Evolutionary conservation across 2,329 filamentous ascomycete species (phyloP).

Genomic region (Dactylellina cionopaga): DNA sequence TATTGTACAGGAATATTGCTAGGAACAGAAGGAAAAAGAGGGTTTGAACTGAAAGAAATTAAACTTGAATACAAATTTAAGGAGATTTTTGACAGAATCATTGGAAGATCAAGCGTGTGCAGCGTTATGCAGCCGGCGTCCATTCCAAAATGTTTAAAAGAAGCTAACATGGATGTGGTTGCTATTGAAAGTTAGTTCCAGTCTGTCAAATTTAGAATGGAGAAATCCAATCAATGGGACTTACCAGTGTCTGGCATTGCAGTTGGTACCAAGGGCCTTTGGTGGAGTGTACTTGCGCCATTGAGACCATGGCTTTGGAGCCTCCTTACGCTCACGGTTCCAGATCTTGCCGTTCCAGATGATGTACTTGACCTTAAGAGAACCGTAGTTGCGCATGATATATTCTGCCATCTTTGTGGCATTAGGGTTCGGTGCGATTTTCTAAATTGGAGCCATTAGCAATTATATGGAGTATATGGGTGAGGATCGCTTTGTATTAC

Average conservation of each 20-base stretch:
- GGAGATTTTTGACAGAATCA: no score
- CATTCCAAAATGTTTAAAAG: conserved; percentile 17
- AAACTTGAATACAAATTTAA: no score
- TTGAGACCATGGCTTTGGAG: conserved; percentile 60
- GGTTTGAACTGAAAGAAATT: neutral
- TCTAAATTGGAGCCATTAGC: conserved; percentile 5
- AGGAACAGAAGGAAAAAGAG: neutral
- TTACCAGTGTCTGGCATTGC: conserved; percentile 63
- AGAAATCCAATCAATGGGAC: neutral
- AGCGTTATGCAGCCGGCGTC: neutral
- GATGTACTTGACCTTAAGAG: conserved; percentile 64
- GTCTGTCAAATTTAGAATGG: neutral
- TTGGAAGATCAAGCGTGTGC: neutral
- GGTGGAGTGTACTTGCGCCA: conserved; percentile 58
- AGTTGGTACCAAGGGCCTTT: conserved; percentile 62
- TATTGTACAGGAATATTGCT: no score
- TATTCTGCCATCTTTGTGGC: conserved; percentile 63
- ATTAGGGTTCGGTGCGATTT: conserved; percentile 45
- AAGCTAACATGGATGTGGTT: conserved; percentile 53
- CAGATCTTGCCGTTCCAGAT: conserved; percentile 66
- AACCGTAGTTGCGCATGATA: conserved; percentile 63
- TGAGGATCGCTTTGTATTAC: neutral
- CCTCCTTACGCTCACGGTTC: conserved; percentile 60
- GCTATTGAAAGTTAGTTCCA: conserved; percentile 21
- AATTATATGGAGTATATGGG: neutral